Evolutionary conservation across 139 green algal species (phyloP), one percentile per base, ranked within the genome.

Genomic region (Gonium pectorale): DNA sequence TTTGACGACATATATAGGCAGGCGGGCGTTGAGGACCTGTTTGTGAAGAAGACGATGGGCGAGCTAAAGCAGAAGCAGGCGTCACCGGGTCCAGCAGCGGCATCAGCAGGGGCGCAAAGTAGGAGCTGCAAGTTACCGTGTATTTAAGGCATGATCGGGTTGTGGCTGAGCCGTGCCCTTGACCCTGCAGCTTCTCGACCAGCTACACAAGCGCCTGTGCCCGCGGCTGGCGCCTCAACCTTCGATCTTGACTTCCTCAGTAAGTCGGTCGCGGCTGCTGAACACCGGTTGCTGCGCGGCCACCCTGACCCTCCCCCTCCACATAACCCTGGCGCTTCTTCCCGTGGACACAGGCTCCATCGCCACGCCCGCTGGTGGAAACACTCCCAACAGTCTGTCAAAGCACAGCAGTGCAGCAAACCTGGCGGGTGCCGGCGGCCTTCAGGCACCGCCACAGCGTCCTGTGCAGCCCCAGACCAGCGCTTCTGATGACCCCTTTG

Each of bases 1-100:
- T 91, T 91, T 33, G 79, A 88, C 49, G 87, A 91, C 40, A 85
- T 91, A 15, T 88, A 90, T 52, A 82, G 83, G n/a, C 56, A 80
- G 49, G 87, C 87, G 8, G 87, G 87, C 22, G 83, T 88, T 5
- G 81, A 83, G 62, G 67, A 82, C 68, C 63, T 88, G 27, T 85
- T 90, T 27, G 87, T 88, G 8, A 91, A 89, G 44, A 88, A 91
- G 72, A 80, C 72, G 0, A 83, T 89, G 83, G 87, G 69, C 24
- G 83, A 89, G n/a, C 73, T 87, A 43, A 87, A 87, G 63, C 63
- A 81, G 37, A 79, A 79, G 35, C 44, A 81, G 72, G 43, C 79
- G 8, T 59, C 75, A 2, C 40, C 63, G 6, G 79, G 51, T 8
- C 26, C 63, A 38, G 60, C 68, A 27, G 69, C 49, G 27, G 63